These are phyloP conservation scores for Phoenix roebelenii DNA, from an alignment of 176 grass and related monocot species.

Conservation along the genomic window DNA sequence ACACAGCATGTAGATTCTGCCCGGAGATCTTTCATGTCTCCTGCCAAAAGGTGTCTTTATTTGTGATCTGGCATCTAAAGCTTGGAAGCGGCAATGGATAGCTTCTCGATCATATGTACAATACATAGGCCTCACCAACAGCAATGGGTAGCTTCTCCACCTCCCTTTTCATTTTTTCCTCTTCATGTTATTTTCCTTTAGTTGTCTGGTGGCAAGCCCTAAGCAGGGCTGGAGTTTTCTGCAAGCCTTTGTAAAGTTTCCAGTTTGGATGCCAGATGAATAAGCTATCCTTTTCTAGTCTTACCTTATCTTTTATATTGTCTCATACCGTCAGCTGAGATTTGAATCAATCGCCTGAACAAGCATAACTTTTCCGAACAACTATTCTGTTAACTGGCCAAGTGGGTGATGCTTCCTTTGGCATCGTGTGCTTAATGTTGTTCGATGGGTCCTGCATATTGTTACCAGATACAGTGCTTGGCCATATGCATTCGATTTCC, in stretches of 20 bases:
- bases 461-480: too few relatives aligned
- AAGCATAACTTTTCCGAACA: too few relatives aligned
- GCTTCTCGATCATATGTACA: conserved; percentile 41
- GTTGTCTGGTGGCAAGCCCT: conserved; percentile 28
- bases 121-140: conserved; percentile 28
- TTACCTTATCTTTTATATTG: conserved; percentile 14
- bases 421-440: too few relatives aligned
- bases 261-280: conserved; percentile 37
- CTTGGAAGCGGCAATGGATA: conserved; percentile 20
- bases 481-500: too few relatives aligned
- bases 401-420: too few relatives aligned
- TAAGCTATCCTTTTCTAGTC: conserved; percentile 14
- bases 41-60: too few relatives aligned
- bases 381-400: too few relatives aligned
- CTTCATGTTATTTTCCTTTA: conserved; percentile 16
- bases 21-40: conserved; percentile 17
- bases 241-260: conserved; percentile 25
- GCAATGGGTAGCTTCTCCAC: conserved; percentile 13
- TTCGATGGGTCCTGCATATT: too few relatives aligned
- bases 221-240: too few relatives aligned
- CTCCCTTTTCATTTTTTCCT: conserved; percentile 54
- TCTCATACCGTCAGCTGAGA: too few relatives aligned
- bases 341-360: too few relatives aligned
- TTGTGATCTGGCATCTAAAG: too few relatives aligned
- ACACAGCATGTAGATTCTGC: conserved; percentile 23